Evolutionary conservation across 2,329 filamentous ascomycete species (phyloP).

Genomic region (Chrysoporthe deuterocubensis): DNA sequence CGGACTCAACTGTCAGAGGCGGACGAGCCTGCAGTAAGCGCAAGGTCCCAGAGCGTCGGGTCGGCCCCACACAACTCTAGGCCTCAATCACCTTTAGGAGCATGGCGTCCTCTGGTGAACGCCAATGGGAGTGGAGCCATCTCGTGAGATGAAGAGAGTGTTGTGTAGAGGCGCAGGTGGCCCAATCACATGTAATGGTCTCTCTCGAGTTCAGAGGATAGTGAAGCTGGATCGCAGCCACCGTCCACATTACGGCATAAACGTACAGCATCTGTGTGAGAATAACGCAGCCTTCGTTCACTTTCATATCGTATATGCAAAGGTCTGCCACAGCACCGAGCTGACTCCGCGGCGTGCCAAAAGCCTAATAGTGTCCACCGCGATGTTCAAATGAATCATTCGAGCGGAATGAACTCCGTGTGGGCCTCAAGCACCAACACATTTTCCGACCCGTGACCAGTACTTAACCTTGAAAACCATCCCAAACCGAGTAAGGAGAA

Average conservation of each 20-base stretch:
- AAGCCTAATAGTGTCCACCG: not conserved
- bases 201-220: not conserved
- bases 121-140: too few relatives aligned
- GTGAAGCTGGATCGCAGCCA: not conserved
- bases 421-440: not conserved
- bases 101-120: not conserved
- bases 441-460: constrained; percentile 1
- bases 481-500: not conserved
- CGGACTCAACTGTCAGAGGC: not conserved
- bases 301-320: constrained; percentile 6
- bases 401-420: not conserved
- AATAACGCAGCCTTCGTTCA: not conserved
- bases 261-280: not conserved
- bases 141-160: not conserved
- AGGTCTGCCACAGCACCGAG: not conserved
- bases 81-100: not conserved
- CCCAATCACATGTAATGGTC: not conserved
- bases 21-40: not conserved
- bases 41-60: constrained; percentile 2
- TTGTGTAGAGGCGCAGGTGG: not conserved
- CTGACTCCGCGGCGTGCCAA: not conserved
- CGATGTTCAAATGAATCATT: not conserved
- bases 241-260: not conserved
- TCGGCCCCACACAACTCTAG: not conserved
- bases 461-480: not conserved